Percentiles rank a stretch among this genome's conserved stretches.
These are phyloP conservation scores for Boletus rufocinnamomeus DNA, from an alignment of 768 basidiomycete genomes.

Conservation along the genomic window DNA sequence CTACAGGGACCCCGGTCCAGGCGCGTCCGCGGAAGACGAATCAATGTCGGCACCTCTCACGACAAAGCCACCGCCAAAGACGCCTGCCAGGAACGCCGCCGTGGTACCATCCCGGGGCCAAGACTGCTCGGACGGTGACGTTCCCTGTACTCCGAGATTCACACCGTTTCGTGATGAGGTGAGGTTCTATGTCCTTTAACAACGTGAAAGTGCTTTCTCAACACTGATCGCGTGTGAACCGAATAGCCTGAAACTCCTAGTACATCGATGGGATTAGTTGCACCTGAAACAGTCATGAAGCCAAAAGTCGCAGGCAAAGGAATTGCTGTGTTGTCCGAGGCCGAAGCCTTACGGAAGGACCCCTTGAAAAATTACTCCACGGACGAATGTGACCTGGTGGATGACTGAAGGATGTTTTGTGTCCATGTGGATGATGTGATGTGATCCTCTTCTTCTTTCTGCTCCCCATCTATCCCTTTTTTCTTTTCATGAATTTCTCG, in stretches of 20 bases:
- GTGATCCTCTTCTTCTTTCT: constrained; percentile 4
- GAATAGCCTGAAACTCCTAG: constrained; percentile 26
- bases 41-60: constrained; percentile 37
- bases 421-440: background rate
- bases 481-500: background rate
- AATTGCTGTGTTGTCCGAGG: constrained; percentile 55
- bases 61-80: constrained; percentile 35
- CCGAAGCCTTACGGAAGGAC: constrained; percentile 76
- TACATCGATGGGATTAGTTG: constrained; percentile 31
- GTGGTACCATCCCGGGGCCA: constrained; percentile 46
- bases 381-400: constrained; percentile 24
- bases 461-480: constrained; percentile 18
- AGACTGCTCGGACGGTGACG: constrained; percentile 21
- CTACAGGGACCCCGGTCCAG: constrained; percentile 62
- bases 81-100: constrained; percentile 35
- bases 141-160: constrained; percentile 58
- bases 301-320: constrained; percentile 52
- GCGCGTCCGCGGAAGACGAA: constrained; percentile 30
- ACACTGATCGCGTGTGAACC: constrained; percentile 2
- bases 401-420: constrained; percentile 22
- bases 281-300: constrained; percentile 68
- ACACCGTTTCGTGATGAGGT: constrained; percentile 77
- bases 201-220: constrained; percentile 11
- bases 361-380: constrained; percentile 76
- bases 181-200: constrained; percentile 25